Conservation (phyloP, 2,329 filamentous ascomycete species). For the Fusarium sp. region DNA sequence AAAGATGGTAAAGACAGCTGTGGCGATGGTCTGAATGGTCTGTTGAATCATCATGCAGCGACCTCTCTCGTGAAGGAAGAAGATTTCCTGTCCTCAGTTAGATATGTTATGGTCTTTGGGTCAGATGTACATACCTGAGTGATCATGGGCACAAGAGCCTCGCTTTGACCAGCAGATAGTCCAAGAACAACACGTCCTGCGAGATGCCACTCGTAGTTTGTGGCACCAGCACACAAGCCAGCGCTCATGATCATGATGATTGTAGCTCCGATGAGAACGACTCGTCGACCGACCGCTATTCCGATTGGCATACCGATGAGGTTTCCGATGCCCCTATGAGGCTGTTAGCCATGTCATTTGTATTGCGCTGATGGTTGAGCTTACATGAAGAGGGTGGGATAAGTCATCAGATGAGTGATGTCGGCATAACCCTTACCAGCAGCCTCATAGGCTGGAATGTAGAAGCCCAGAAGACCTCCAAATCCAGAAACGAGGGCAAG, state of each 20-base stretch:
- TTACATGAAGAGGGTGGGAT: constrained; percentile 22
- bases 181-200: constrained; percentile 31
- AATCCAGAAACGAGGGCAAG: constrained; percentile 20
- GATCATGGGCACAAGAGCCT: constrained; percentile 28
- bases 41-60: constrained; percentile 40
- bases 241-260: constrained; percentile 38
- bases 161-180: constrained; percentile 37
- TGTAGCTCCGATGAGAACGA: constrained; percentile 38
- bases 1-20: constrained; percentile 23
- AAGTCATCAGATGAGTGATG: constrained; percentile 25
- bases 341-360: background rate
- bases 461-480: constrained; percentile 19
- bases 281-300: constrained; percentile 38
- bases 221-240: constrained; percentile 30
- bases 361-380: background rate
- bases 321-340: constrained; percentile 34
- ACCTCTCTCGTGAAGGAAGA: constrained; percentile 38
- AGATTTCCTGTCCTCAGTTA: constrained; percentile 31
- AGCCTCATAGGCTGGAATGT: constrained; percentile 14
- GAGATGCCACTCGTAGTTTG: constrained; percentile 42
- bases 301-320: constrained; percentile 40
- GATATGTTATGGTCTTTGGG: background rate
- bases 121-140: constrained; percentile 7
- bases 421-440: constrained; percentile 21
- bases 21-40: constrained; percentile 36